Conservation (phyloP, 2,329 filamentous ascomycete genomes). For the Davidsoniella virescens region DNA sequence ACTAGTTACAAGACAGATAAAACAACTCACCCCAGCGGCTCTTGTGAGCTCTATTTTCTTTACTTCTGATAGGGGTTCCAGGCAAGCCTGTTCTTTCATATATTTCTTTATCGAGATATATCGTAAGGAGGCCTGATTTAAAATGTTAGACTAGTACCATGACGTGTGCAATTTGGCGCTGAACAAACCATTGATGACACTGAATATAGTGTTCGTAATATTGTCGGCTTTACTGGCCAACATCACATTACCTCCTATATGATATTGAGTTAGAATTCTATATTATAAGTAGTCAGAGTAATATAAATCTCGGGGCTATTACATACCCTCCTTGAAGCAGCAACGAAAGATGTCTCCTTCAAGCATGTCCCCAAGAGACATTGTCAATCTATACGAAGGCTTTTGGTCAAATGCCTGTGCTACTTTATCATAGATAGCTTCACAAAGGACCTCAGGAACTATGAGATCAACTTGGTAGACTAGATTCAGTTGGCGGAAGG, state of each 20-base stretch:
- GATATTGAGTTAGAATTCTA: no score
- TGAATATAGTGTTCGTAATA: slow-evolving; percentile 48
- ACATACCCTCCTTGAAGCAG: slow-evolving; percentile 62
- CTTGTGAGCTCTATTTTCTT: slow-evolving; percentile 43
- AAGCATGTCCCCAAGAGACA: slow-evolving; percentile 57
- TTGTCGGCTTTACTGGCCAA: slow-evolving; percentile 26
- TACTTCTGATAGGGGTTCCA: slow-evolving; percentile 48
- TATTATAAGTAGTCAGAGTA: background rate
- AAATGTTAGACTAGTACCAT: background rate
- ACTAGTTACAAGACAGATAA: background rate
- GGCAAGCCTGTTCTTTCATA: slow-evolving; percentile 72
- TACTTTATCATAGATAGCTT: no score
- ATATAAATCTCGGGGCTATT: background rate
- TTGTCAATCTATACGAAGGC: slow-evolving; percentile 36
- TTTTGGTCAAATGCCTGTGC: no score
- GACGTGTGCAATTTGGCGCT: background rate
- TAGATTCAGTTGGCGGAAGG: slow-evolving; percentile 47
- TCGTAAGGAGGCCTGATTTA: slow-evolving; percentile 44
- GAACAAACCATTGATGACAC: slow-evolving; percentile 46
- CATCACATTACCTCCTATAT: slow-evolving; percentile 59
- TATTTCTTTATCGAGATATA: slow-evolving; percentile 65
- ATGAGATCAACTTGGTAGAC: slow-evolving; percentile 57
- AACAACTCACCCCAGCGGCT: slow-evolving; percentile 51
- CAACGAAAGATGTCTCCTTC: slow-evolving; percentile 63
- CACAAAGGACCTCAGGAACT: slow-evolving; percentile 40